These are phyloP conservation scores for Sistotremastrum suecicum DNA, from an alignment of 768 basidiomycete species.

Conservation along the genomic window DNA sequence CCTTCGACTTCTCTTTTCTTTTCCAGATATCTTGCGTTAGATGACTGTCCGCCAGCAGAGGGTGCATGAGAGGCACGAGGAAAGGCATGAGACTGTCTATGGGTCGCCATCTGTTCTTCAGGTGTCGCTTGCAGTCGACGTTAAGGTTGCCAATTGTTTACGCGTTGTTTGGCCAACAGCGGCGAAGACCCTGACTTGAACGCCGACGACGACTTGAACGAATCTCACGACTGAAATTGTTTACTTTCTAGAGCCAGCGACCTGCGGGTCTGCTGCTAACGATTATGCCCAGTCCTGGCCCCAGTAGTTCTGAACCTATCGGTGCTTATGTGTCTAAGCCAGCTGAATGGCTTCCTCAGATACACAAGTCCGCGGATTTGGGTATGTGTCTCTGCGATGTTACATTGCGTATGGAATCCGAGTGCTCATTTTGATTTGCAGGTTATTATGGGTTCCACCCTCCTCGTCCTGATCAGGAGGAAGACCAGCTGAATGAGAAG, in stretches of 20 bases:
- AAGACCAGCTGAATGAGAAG: conserved; percentile 50
- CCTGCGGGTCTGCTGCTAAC: no score
- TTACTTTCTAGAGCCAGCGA: no score
- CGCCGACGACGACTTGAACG: no score
- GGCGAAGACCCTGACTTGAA: not conserved
- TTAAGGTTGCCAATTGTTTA: not conserved
- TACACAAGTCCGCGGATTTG: conserved; percentile 54
- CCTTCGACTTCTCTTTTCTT: conserved; percentile 77
- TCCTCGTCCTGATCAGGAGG: conserved; percentile 58
- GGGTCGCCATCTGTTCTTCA: not conserved
- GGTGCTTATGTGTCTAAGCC: conserved; percentile 45
- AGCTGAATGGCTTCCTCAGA: conserved; percentile 57
- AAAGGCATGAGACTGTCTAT: conserved; percentile 15
- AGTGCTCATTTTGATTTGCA: conserved; percentile 14
- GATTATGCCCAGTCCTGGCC: conserved; percentile 3
- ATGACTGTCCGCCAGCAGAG: conserved; percentile 3
- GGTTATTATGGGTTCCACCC: conserved; percentile 71
- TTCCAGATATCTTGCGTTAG: conserved; percentile 40
- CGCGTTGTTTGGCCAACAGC: not conserved
- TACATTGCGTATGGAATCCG: not conserved
- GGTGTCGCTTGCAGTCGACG: not conserved
- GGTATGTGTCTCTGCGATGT: conserved; percentile 26
- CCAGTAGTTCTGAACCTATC: conserved; percentile 1
- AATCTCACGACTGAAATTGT: no score
- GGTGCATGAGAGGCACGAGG: conserved; percentile 36